These are phyloP conservation scores for Peterozyma toletana DNA, from an alignment of 805 yeast species.

Conservation along the genomic window DNA sequence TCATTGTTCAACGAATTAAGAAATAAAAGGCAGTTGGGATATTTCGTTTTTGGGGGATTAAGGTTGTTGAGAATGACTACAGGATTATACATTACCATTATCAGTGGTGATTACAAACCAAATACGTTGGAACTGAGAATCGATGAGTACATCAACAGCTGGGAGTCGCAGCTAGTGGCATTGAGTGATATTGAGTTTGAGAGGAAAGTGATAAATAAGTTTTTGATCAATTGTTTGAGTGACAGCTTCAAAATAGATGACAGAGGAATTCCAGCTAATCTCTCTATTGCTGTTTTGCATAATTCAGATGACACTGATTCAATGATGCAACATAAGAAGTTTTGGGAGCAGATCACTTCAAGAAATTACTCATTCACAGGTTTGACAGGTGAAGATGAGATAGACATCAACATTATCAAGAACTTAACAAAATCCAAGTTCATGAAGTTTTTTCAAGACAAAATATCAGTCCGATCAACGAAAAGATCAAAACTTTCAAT, in stretches of 20 bases:
- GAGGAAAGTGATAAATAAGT: constrained; percentile 26
- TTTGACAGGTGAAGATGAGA: constrained; percentile 20
- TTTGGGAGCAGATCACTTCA: constrained; percentile 43
- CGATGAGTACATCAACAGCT: constrained; percentile 35
- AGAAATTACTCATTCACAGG: constrained; percentile 33
- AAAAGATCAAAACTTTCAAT: constrained; percentile 33
- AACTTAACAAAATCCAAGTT: constrained; percentile 25
- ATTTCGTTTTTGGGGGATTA: constrained; percentile 51
- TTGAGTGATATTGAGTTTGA: constrained; percentile 29
- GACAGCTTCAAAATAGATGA: constrained; percentile 11
- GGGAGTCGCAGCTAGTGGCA: constrained; percentile 26
- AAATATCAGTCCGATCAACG: constrained; percentile 28
- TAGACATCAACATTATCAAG: constrained; percentile 25
- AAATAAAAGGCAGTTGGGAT: constrained; percentile 53
- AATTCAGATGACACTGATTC: constrained; percentile 8
- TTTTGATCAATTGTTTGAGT: constrained; percentile 19
- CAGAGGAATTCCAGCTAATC: constrained; percentile 16
- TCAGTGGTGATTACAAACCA: constrained; percentile 42
- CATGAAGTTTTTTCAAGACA: constrained; percentile 23
- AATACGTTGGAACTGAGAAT: constrained; percentile 34
- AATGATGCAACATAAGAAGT: constrained; percentile 35
- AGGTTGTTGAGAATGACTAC: constrained; percentile 41
- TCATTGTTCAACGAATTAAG: constrained; percentile 41
- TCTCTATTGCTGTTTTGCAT: constrained; percentile 15
- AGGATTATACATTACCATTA: constrained; percentile 52